phyloP scores from a whole-genome alignment of 2,329 filamentous ascomycete genomes.

The Coccinonectria pachysandricola region DNA sequence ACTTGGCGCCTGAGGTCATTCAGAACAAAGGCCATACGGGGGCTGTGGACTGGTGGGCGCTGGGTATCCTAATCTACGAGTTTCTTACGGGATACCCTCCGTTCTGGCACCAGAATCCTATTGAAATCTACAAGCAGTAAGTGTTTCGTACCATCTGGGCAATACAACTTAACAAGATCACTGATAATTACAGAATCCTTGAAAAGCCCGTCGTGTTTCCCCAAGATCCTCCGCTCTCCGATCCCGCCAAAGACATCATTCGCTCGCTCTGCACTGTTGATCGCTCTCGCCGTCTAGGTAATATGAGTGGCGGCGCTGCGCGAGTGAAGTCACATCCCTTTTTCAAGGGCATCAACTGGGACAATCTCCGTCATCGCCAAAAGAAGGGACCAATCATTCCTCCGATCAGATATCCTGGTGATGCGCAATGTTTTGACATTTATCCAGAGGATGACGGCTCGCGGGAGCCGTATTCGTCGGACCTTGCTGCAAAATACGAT shows the following conservation, averaged over 20 bases:
- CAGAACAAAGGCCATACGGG: conserved; percentile 68
- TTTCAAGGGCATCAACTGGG: conserved; percentile 65
- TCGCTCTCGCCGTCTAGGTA: conserved; percentile 66
- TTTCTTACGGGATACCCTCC: conserved; percentile 78
- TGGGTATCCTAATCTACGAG: conserved; percentile 76
- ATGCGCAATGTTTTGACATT: conserved; percentile 71
- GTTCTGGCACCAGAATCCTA: conserved; percentile 79
- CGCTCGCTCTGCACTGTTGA: conserved; percentile 68
- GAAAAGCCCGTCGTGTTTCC: conserved; percentile 70
- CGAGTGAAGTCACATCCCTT: conserved; percentile 68
- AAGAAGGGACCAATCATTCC: conserved; percentile 63
- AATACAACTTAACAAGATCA: too few species aligned
- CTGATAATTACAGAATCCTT: conserved; percentile 56
- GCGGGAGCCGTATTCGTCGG: conserved; percentile 56
- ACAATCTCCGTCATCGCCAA: conserved; percentile 55
- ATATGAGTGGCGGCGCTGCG: conserved; percentile 62
- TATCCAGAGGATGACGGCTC: conserved; percentile 68
- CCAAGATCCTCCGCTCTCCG: conserved; percentile 51
- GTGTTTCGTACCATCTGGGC: too few species aligned
- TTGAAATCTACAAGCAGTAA: conserved; percentile 75
- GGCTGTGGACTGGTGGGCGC: conserved; percentile 80
- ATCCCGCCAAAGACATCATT: conserved; percentile 65
- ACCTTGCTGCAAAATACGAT: conserved; percentile 60
- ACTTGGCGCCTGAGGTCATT: conserved; percentile 76
- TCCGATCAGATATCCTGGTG: conserved; percentile 60